Percentiles rank a stretch among this genome's conserved stretches.
Evolutionary conservation across 371 early-diverging fungal genomes (phyloP).

Genomic region (Massospora cicadina): DNA sequence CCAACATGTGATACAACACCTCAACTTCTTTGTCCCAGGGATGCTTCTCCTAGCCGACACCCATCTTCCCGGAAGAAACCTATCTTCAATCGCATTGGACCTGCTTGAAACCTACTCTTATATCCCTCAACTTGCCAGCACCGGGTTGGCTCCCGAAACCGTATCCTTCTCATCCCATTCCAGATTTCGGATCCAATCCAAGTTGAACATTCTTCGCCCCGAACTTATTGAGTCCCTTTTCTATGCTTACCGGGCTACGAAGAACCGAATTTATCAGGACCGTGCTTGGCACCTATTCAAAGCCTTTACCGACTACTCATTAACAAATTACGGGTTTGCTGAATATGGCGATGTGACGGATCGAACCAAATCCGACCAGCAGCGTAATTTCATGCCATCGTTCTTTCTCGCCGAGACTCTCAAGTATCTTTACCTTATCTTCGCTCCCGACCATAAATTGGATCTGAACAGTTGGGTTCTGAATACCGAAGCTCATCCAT

Average conservation of each 20-base stretch:
- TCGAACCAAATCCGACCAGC: constrained; percentile 21
- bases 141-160: constrained; percentile 37
- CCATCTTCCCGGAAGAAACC: constrained; percentile 25
- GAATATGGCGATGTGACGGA: not conserved
- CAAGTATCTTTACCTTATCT: constrained; percentile 83
- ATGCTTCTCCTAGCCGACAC: constrained; percentile 44
- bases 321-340: not conserved
- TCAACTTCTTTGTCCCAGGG: constrained; percentile 46
- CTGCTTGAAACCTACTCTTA: constrained; percentile 36
- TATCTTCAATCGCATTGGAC: constrained; percentile 24
- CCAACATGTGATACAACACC: not conserved
- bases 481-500: constrained; percentile 77
- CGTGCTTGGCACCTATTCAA: constrained; percentile 31
- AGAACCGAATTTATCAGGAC: constrained; percentile 50
- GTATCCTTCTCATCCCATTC: constrained; percentile 15
- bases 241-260: constrained; percentile 49
- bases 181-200: not conserved
- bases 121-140: constrained; percentile 28
- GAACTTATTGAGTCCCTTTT: constrained; percentile 67
- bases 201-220: constrained; percentile 8
- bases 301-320: constrained; percentile 3
- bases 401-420: constrained; percentile 83
- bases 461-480: constrained; percentile 58
- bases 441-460: constrained; percentile 32
- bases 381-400: constrained; percentile 71